Percentiles rank a stretch among this genome's conserved stretches.
Evolutionary conservation across 257 asterid genomes (phyloP).

Genomic region (Nyctanthes arbortristis): DNA sequence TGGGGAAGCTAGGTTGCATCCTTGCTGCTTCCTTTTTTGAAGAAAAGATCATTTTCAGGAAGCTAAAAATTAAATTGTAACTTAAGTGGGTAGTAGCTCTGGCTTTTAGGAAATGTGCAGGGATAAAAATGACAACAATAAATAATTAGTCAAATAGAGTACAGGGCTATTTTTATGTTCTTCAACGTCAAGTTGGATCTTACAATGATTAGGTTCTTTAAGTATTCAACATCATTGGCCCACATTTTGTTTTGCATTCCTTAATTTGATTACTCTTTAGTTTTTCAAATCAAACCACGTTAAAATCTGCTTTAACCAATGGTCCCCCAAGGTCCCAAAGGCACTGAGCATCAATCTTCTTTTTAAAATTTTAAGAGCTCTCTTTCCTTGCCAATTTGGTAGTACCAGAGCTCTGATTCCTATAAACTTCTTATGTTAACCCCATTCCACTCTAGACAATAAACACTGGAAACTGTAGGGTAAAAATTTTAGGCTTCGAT

Average conservation of each 20-base stretch:
- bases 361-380: background rate
- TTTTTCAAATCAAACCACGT: background rate
- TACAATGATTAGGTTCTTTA: background rate
- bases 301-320: background rate
- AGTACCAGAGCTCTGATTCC: background rate
- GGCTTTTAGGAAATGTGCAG: too few species aligned
- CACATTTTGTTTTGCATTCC: background rate
- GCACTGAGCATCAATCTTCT: background rate
- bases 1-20: too few species aligned
- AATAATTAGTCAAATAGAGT: too few species aligned
- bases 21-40: too few species aligned
- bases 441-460: background rate
- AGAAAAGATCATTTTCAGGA: too few species aligned
- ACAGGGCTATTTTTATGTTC: background rate
- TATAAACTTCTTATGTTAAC: background rate
- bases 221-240: background rate
- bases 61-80: too few species aligned
- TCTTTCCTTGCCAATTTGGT: background rate
- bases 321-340: background rate
- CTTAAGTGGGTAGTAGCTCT: too few species aligned
- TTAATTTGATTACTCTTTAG: background rate
- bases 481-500: background rate
- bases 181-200: too few species aligned
- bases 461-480: background rate
- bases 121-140: background rate